These are phyloP conservation scores for Mycena haematopus DNA, from an alignment of 768 basidiomycete species.

Conservation along the genomic window DNA sequence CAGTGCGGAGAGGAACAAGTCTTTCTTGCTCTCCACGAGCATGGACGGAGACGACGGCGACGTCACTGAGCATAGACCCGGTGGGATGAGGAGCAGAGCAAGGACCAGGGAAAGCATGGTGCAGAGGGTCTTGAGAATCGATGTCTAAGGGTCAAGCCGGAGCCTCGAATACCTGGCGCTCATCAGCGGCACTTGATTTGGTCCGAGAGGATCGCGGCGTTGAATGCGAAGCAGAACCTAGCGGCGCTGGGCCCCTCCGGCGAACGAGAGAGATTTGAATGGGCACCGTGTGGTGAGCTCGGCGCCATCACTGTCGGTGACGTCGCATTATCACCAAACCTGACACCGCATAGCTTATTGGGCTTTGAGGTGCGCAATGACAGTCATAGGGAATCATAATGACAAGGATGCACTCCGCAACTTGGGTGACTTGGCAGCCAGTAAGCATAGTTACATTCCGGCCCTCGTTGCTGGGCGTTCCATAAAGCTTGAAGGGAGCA, in stretches of 20 bases:
- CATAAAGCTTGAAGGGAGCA: no score
- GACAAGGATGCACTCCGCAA: no score
- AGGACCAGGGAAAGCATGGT: conserved; percentile 1
- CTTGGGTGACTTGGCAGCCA: no score
- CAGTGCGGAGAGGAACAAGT: conserved; percentile 50
- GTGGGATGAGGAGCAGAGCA: not conserved
- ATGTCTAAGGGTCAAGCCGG: not conserved
- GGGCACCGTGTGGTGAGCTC: conserved; percentile 1
- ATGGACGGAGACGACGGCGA: not conserved
- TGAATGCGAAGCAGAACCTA: not conserved
- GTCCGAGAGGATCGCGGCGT: not conserved
- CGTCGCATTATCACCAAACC: not conserved
- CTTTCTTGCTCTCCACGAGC: conserved; percentile 15
- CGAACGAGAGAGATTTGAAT: not conserved
- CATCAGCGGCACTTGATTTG: conserved; percentile 18
- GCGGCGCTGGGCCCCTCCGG: not conserved
- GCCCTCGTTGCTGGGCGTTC: no score
- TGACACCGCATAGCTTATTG: not conserved
- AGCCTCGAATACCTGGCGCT: not conserved
- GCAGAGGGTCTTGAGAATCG: not conserved
- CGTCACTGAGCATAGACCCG: not conserved
- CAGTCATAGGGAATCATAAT: no score
- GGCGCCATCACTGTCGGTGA: not conserved
- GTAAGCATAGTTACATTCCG: no score
- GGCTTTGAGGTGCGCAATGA: no score